These are phyloP conservation scores for Volvox reticuliferus DNA, from an alignment of 139 green algal genomes.

Conservation along the genomic window DNA sequence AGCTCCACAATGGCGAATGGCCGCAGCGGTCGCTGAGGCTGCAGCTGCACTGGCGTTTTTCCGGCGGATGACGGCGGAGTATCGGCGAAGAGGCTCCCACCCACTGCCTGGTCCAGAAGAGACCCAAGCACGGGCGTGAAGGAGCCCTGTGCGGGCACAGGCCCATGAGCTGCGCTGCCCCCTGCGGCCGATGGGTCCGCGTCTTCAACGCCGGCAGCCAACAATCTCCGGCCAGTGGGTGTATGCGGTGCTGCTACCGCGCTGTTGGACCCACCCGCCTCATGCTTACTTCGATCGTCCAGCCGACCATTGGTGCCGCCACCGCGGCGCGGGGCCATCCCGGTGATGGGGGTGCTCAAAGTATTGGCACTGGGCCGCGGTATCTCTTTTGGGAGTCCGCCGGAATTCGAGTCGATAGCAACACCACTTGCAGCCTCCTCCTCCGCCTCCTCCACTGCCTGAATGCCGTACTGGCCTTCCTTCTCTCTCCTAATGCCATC, in stretches of 20 bases:
- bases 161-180: neutral
- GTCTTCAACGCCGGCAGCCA: neutral
- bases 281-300: neutral
- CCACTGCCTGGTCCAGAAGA: conserved; percentile 4
- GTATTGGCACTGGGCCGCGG: too few relatives aligned
- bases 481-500: neutral
- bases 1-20: too few relatives aligned
- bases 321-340: too few relatives aligned
- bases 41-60: neutral
- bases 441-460: neutral
- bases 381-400: too few relatives aligned
- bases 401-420: too few relatives aligned
- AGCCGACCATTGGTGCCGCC: too few relatives aligned
- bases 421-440: neutral
- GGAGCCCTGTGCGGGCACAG: neutral
- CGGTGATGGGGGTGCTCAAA: too few relatives aligned
- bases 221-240: neutral
- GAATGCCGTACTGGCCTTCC: too few relatives aligned
- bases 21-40: neutral
- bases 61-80: neutral
- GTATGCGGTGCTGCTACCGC: neutral
- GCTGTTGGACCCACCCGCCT: neutral
- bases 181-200: neutral
- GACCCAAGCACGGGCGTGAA: conserved; percentile 11
- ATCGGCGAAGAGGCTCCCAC: conserved; percentile 23